A percentile compares a stretch with the other conserved stretches of the same genome.
phyloP scores from a whole-genome alignment of 352 stramenopile species.

The Phytophthora tubulina region DNA sequence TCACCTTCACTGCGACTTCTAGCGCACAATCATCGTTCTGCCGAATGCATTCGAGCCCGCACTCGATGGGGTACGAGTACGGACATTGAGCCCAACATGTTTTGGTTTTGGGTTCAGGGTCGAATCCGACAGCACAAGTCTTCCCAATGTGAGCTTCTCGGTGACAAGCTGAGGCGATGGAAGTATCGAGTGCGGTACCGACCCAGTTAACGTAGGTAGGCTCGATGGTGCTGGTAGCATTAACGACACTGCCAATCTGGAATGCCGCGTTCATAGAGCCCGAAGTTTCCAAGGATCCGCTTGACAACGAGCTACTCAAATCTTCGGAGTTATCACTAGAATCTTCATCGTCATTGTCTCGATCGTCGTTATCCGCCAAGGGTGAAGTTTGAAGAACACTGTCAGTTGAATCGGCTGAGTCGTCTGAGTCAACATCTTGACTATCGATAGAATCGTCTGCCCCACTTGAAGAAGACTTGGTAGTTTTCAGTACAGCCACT shows the following conservation, averaged over 20 bases:
- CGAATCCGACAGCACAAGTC: conserved; percentile 31
- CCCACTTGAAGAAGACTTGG: not conserved
- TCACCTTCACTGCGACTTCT: conserved; percentile 34
- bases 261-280: conserved; percentile 15
- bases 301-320: not conserved
- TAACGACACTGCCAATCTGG: conserved; percentile 10
- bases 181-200: conserved; percentile 29
- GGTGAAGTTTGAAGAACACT: conserved; percentile 4
- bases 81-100: conserved; percentile 53
- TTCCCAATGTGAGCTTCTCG: conserved; percentile 44
- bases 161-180: conserved; percentile 41
- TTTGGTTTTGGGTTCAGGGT: conserved; percentile 19
- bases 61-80: conserved; percentile 47
- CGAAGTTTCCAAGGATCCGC: not conserved
- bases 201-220: conserved; percentile 43
- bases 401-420: conserved; percentile 6
- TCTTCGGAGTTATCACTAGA: conserved; percentile 1
- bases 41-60: conserved; percentile 49
- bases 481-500: conserved; percentile 2
- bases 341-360: not conserved
- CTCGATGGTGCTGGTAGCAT: conserved; percentile 37
- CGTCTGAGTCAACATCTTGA: conserved; percentile 9
- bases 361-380: not conserved
- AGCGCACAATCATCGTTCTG: conserved; percentile 46
- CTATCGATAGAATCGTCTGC: conserved; percentile 21